Evolutionary conservation across 345 rosid genomes (phyloP).

Genomic region (Excoecaria agallocha): DNA sequence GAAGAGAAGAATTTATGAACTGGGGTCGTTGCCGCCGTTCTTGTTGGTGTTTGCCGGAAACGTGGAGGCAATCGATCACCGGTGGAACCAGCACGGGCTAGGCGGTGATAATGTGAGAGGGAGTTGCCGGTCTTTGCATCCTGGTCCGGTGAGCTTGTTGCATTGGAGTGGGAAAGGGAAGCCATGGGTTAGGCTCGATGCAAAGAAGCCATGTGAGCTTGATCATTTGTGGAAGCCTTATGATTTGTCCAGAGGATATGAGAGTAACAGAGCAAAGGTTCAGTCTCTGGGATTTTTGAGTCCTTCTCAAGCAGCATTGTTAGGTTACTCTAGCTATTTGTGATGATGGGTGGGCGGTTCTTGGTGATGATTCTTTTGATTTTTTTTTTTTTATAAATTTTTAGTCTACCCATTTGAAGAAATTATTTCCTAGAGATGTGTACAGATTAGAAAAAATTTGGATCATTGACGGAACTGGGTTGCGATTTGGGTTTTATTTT

Average conservation of each 20-base stretch:
- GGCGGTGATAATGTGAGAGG: slow-evolving; percentile 94
- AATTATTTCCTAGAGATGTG: slow-evolving; percentile 33
- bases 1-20: slow-evolving; percentile 66
- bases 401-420: slow-evolving; percentile 6
- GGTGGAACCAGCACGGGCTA: slow-evolving; percentile 96
- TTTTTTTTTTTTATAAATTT: background rate
- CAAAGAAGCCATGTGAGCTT: slow-evolving; percentile 64
- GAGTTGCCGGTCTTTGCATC: slow-evolving; percentile 74
- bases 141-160: slow-evolving; percentile 84
- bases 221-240: slow-evolving; percentile 85
- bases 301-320: slow-evolving; percentile 29
- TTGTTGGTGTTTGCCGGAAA: slow-evolving; percentile 75
- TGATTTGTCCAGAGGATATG: slow-evolving; percentile 47
- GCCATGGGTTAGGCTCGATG: slow-evolving; percentile 88
- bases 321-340: slow-evolving; percentile 41
- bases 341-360: slow-evolving; percentile 11
- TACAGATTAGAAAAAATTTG: slow-evolving; percentile 24
- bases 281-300: slow-evolving; percentile 23
- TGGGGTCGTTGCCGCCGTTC: slow-evolving; percentile 95
- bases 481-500: background rate
- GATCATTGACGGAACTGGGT: background rate
- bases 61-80: slow-evolving; percentile 73
- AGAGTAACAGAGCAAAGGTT: slow-evolving; percentile 15
- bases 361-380: slow-evolving; percentile 21
- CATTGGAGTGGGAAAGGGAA: slow-evolving; percentile 99